Conservation (phyloP, 164 flowering plant species). For the Houttuynia cordata region DNA sequence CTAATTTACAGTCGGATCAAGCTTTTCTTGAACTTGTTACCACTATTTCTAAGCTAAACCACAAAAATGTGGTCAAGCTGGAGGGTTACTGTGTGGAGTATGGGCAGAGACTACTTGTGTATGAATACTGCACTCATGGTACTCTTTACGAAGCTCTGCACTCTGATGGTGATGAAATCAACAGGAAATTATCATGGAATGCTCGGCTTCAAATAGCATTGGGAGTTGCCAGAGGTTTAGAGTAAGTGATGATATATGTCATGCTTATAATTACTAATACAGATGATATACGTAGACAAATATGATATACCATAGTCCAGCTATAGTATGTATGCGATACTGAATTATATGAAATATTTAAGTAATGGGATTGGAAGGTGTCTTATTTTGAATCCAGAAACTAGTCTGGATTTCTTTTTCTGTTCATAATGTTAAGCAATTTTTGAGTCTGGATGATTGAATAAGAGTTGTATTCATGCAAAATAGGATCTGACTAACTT, state of each 20-base stretch:
- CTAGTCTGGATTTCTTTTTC: too few relatives aligned
- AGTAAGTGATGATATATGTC: constrained; percentile 38
- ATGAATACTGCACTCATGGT: constrained; percentile 79
- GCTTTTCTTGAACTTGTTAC: constrained; percentile 78
- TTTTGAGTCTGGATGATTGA: too few relatives aligned
- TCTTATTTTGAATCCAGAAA: too few relatives aligned
- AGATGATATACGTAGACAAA: too few relatives aligned
- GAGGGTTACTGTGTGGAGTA: constrained; percentile 92
- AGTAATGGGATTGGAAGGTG: too few relatives aligned
- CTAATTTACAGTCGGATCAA: constrained; percentile 44
- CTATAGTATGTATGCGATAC: too few relatives aligned
- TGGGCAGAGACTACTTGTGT: constrained; percentile 64
- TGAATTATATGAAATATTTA: too few relatives aligned
- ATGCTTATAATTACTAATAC: neutral
- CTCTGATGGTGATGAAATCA: constrained; percentile 48
- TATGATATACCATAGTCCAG: too few relatives aligned
- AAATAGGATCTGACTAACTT: too few relatives aligned
- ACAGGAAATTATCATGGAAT: constrained; percentile 68
- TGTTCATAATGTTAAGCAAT: too few relatives aligned
- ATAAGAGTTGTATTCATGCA: too few relatives aligned
- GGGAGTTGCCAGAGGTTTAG: constrained; percentile 88
- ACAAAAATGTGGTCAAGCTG: constrained; percentile 83
- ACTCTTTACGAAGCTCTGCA: constrained; percentile 74
- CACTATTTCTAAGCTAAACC: constrained; percentile 51
- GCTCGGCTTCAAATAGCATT: constrained; percentile 74